Percentiles rank a stretch among this genome's conserved stretches.
These are phyloP conservation scores for Amesomyces nigricolor DNA, from an alignment of 2,329 filamentous ascomycete genomes.

Conservation along the genomic window DNA sequence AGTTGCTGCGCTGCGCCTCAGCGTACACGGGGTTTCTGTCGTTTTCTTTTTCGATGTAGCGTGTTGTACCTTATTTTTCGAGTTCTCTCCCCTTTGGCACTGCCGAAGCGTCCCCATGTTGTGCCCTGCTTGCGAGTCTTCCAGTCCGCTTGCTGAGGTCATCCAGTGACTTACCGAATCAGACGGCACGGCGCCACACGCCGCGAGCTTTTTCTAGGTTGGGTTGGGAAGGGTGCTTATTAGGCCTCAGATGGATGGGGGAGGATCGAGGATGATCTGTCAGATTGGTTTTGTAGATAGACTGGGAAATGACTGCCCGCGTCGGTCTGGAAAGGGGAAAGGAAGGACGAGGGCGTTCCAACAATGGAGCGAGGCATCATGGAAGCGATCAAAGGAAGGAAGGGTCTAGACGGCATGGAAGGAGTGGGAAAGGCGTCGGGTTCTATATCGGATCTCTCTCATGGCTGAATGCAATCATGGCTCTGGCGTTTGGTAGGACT, in stretches of 20 bases:
- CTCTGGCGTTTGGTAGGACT: background rate
- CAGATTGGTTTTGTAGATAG: constrained; percentile 6
- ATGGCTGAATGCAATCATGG: constrained; percentile 9
- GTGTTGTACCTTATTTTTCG: background rate
- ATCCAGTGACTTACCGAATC: background rate
- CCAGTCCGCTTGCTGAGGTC: constrained; percentile 6
- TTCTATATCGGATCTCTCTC: background rate
- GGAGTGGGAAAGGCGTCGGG: background rate
- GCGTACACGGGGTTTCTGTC: background rate
- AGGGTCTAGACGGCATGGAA: background rate
- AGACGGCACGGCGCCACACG: background rate
- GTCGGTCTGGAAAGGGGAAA: background rate
- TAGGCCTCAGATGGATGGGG: background rate
- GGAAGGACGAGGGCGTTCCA: background rate
- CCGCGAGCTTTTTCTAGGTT: background rate
- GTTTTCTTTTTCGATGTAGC: background rate
- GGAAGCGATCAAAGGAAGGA: background rate
- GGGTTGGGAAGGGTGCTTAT: background rate
- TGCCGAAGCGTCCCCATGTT: background rate
- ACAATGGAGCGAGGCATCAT: constrained; percentile 1
- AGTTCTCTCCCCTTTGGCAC: constrained; percentile 1
- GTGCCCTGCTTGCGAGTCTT: constrained; percentile 1
- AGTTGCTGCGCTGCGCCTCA: background rate
- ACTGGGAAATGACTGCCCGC: background rate
- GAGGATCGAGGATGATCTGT: background rate